Percentiles rank a stretch among this genome's conserved stretches.
Conservation (phyloP, 2,329 filamentous ascomycete species). For the Drechslerella dactyloides region DNA sequence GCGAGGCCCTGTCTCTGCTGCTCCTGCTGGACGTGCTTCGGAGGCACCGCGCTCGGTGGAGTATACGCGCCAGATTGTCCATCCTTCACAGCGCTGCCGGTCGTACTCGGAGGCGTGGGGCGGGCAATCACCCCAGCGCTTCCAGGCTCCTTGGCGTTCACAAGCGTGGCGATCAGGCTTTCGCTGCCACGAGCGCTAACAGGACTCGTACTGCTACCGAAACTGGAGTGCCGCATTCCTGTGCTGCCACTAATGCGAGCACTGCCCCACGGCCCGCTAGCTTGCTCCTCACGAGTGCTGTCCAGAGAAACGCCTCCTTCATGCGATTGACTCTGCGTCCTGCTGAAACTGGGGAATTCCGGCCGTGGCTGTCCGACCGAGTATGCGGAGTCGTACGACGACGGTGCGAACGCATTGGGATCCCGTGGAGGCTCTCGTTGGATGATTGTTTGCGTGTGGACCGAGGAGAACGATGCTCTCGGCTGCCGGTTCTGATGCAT, state of each 20-base stretch:
- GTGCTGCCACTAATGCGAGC: slow-evolving; percentile 48
- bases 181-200: slow-evolving; percentile 48
- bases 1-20: slow-evolving; percentile 45
- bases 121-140: slow-evolving; percentile 48
- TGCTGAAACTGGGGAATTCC: slow-evolving; percentile 41
- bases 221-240: slow-evolving; percentile 48
- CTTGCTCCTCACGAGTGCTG: slow-evolving; percentile 28
- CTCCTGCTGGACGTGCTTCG: slow-evolving; percentile 47
- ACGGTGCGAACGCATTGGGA: slow-evolving; percentile 46
- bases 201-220: slow-evolving; percentile 49
- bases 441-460: slow-evolving; percentile 27
- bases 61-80: slow-evolving; percentile 39
- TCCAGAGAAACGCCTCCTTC: slow-evolving; percentile 49
- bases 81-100: slow-evolving; percentile 46
- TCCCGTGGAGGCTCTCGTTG: slow-evolving; percentile 33
- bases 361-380: slow-evolving; percentile 46
- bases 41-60: slow-evolving; percentile 42
- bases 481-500: slow-evolving; percentile 49
- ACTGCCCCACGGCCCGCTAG: slow-evolving; percentile 44
- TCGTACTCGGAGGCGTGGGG: slow-evolving; percentile 49
- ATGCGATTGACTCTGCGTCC: slow-evolving; percentile 40
- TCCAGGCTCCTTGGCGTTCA: slow-evolving; percentile 41
- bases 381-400: slow-evolving; percentile 44
- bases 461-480: slow-evolving; percentile 46
- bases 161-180: slow-evolving; percentile 45